phyloP scores from a whole-genome alignment of 2,329 filamentous ascomycete genomes.

The Tolypocladium ophioglossoides region DNA sequence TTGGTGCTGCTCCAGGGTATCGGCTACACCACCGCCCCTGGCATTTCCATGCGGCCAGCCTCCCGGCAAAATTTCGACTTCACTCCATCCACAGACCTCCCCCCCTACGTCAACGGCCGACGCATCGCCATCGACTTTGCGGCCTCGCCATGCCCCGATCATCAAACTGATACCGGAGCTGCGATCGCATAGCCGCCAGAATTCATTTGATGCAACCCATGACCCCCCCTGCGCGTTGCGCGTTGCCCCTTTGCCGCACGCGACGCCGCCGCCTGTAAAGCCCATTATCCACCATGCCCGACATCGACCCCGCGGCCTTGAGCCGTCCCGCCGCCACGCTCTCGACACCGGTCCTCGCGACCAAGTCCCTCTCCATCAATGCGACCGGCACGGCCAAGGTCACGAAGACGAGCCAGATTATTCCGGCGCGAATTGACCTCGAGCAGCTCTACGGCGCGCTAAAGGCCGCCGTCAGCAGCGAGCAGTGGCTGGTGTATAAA shows the following conservation, averaged over 20 bases:
- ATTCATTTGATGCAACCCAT: conserved; percentile 32
- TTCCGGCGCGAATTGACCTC: conserved; percentile 56
- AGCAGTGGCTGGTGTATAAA: conserved; percentile 56
- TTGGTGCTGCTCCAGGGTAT: not conserved
- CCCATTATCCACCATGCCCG: conserved; percentile 41
- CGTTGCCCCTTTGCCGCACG: conserved; percentile 35
- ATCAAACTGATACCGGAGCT: conserved; percentile 30
- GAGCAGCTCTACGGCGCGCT: conserved; percentile 54
- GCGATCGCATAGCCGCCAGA: conserved; percentile 30
- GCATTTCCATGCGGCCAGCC: conserved; percentile 5
- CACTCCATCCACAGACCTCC: conserved; percentile 19
- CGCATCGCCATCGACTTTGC: conserved; percentile 27
- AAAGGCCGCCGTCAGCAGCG: conserved; percentile 46
- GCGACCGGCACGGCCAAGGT: conserved; percentile 38
- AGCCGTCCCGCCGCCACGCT: conserved; percentile 50
- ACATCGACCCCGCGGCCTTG: conserved; percentile 60
- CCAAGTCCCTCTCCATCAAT: conserved; percentile 46
- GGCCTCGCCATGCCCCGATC: conserved; percentile 29
- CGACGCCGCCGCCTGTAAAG: conserved; percentile 27
- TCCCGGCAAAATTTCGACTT: conserved; percentile 22
- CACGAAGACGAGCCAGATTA: conserved; percentile 49
- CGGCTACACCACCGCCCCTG: not conserved
- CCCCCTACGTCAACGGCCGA: conserved; percentile 13
- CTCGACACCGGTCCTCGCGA: conserved; percentile 46
- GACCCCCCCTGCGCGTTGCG: conserved; percentile 30